These are phyloP conservation scores for Pseudonitzschia multiseries DNA, from an alignment of 108 stramenopile genomes.

Conservation along the genomic window DNA sequence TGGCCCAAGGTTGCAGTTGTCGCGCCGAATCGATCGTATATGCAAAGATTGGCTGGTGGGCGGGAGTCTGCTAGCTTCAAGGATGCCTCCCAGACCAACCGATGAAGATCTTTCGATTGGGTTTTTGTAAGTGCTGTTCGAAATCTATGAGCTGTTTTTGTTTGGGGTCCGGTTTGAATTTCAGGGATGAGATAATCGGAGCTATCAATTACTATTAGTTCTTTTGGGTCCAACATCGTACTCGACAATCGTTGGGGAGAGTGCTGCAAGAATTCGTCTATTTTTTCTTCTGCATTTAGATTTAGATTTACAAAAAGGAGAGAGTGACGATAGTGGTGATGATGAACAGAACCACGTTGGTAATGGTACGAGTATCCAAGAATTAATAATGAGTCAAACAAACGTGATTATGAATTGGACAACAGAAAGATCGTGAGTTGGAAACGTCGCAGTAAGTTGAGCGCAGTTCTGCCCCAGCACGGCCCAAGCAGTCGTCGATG, in stretches of 20 bases:
- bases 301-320: neutral
- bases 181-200: constrained; percentile 18
- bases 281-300: constrained; percentile 40
- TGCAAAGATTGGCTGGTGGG: constrained; percentile 64
- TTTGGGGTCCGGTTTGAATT: neutral
- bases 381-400: neutral
- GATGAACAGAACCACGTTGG: too few species aligned
- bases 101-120: constrained; percentile 34
- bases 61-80: constrained; percentile 53
- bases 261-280: constrained; percentile 38
- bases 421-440: too few species aligned
- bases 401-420: neutral
- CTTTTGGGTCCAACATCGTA: neutral
- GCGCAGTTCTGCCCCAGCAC: neutral
- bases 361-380: neutral
- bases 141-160: constrained; percentile 3
- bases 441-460: neutral
- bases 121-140: constrained; percentile 12
- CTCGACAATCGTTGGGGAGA: neutral
- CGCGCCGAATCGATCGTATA: constrained; percentile 37
- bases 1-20: constrained; percentile 1
- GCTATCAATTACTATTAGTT: constrained; percentile 6
- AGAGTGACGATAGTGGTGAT: neutral
- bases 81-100: constrained; percentile 67
- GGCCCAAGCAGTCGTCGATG: too few species aligned